Percentiles rank a stretch among this genome's conserved stretches.
phyloP scores from a whole-genome alignment of 768 basidiomycete species.

The Lepiota venenata region DNA sequence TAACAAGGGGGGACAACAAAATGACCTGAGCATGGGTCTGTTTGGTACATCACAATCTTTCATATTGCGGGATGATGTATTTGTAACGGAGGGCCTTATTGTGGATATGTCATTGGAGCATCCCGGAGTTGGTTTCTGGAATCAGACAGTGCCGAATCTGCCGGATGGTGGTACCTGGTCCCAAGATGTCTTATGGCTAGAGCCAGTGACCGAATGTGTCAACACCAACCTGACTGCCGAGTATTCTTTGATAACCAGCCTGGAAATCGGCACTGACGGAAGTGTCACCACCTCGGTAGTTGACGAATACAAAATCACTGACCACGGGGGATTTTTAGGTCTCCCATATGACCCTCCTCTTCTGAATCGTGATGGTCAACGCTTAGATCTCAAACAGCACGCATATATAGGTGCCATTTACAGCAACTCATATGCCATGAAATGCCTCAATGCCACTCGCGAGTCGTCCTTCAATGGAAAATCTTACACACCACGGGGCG shows the following conservation, averaged over 20 bases:
- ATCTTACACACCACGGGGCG: conserved; percentile 6
- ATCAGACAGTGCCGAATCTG: neutral
- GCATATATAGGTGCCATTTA: conserved; percentile 19
- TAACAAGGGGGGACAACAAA: neutral
- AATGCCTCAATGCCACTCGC: conserved; percentile 15
- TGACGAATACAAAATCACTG: neutral
- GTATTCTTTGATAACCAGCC: neutral
- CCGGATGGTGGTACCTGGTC: neutral
- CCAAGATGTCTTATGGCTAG: conserved; percentile 1
- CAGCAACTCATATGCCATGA: conserved; percentile 16
- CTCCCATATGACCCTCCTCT: conserved; percentile 10
- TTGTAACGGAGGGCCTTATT: neutral
- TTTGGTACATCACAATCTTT: neutral
- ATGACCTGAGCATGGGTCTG: neutral
- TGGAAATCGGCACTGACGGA: too few species aligned
- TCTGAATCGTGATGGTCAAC: conserved; percentile 15
- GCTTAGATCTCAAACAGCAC: conserved; percentile 14
- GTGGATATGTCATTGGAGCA: neutral
- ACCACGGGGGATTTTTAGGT: neutral
- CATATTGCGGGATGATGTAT: neutral
- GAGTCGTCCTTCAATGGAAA: conserved; percentile 15
- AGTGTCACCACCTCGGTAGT: too few species aligned
- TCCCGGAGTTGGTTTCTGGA: conserved; percentile 5
- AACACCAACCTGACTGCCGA: neutral
- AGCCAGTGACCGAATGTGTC: neutral